These are phyloP conservation scores for Eucommia ulmoides DNA, from an alignment of 257 asterid genomes.

Conservation along the genomic window DNA sequence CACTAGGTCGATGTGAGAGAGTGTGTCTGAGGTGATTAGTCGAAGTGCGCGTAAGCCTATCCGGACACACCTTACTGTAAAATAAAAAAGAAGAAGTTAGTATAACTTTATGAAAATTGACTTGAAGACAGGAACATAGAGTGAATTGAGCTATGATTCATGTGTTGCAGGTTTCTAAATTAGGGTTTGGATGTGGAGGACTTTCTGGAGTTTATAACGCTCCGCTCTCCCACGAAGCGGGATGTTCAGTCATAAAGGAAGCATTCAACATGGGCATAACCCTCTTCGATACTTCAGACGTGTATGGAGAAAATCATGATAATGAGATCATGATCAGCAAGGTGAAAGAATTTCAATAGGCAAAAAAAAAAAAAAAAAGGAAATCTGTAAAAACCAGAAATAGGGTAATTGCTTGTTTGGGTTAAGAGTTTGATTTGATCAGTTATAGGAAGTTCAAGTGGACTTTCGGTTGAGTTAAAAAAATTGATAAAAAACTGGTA, in stretches of 20 bases:
- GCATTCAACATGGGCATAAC: slow-evolving; percentile 40
- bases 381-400: not conserved
- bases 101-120: no score
- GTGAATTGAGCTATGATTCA: not conserved
- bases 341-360: slow-evolving; percentile 10
- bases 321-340: slow-evolving; percentile 47
- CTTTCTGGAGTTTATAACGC: slow-evolving; percentile 36
- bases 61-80: no score
- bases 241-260: slow-evolving; percentile 22
- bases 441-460: not conserved
- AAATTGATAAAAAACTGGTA: no score
- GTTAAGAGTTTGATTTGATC: no score
- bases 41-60: no score
- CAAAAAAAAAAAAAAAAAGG: not conserved
- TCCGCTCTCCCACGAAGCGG: slow-evolving; percentile 38
- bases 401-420: no score
- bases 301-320: slow-evolving; percentile 22
- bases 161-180: slow-evolving; percentile 27
- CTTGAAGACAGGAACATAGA: slow-evolving; percentile 9
- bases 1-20: no score
- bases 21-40: no score
- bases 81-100: no score
- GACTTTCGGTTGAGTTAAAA: not conserved
- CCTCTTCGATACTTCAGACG: slow-evolving; percentile 34
- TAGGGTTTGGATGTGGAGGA: slow-evolving; percentile 43